Percentiles rank a stretch among this genome's conserved stretches.
These are phyloP conservation scores for Neonectria hederae DNA, from an alignment of 2,329 filamentous ascomycete species.

Conservation along the genomic window DNA sequence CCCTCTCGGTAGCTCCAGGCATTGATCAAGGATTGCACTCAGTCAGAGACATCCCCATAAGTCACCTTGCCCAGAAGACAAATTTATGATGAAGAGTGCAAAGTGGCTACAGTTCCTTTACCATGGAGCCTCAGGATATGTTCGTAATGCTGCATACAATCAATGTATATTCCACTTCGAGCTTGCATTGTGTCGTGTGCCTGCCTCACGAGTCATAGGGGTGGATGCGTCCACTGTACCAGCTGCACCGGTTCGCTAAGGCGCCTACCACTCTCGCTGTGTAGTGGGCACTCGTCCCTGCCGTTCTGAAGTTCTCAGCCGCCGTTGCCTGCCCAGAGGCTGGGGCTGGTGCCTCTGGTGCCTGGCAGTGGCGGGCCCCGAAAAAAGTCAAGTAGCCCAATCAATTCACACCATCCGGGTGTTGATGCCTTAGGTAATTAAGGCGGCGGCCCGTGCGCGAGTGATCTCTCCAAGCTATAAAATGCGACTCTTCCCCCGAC, in stretches of 20 bases:
- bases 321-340: neutral
- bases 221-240: neutral
- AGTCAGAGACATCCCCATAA: neutral
- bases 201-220: neutral
- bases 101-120: neutral
- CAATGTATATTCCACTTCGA: neutral
- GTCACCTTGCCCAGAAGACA: neutral
- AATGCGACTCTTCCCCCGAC: slow-evolving; percentile 35
- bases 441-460: slow-evolving; percentile 23
- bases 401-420: slow-evolving; percentile 24
- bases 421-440: slow-evolving; percentile 36
- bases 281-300: neutral
- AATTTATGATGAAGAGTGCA: neutral
- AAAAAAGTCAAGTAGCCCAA: slow-evolving; percentile 22
- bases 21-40: neutral
- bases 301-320: neutral
- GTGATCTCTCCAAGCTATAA: slow-evolving; percentile 46
- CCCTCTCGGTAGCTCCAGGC: neutral
- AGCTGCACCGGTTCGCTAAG: neutral
- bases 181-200: neutral
- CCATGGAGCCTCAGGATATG: neutral
- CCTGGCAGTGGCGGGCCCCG: slow-evolving; percentile 26
- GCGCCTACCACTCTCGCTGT: neutral
- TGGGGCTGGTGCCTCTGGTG: slow-evolving; percentile 23
- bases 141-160: neutral